Conservation (phyloP, 164 flowering plant species). For the Stephania cephalantha region DNA sequence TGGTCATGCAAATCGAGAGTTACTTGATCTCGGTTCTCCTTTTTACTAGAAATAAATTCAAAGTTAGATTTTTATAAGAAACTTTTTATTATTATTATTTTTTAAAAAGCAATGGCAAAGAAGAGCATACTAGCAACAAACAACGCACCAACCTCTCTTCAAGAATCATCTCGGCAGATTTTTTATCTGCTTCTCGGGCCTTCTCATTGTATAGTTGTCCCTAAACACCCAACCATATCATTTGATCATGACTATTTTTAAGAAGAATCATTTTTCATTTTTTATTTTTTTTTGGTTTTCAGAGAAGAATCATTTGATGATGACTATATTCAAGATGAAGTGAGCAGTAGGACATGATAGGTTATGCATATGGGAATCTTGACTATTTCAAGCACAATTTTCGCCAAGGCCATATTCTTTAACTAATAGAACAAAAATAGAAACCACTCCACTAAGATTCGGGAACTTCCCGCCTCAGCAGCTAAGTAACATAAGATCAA, state of each 20-base stretch:
- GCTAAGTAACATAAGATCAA: no score
- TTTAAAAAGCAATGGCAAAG: background rate
- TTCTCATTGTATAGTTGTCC: slow-evolving; percentile 42
- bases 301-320: background rate
- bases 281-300: no score
- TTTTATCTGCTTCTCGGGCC: slow-evolving; percentile 66
- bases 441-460: no score
- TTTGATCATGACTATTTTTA: background rate
- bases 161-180: slow-evolving; percentile 36
- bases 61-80: background rate
- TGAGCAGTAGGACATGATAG: background rate
- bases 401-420: background rate
- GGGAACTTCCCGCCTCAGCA: no score
- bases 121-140: background rate
- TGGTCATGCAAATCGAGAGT: slow-evolving; percentile 41
- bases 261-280: background rate
- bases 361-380: background rate
- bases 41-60: slow-evolving; percentile 23
- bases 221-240: slow-evolving; percentile 25
- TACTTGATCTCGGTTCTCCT: slow-evolving; percentile 26
- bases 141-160: slow-evolving; percentile 39
- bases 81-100: background rate
- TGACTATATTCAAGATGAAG: background rate
- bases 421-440: no score
- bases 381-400: background rate